Base-by-base conservation (phyloP, 1,284 basidiomycete genomes). In the Cutaneotrichosporon cyanovorans region DNA sequence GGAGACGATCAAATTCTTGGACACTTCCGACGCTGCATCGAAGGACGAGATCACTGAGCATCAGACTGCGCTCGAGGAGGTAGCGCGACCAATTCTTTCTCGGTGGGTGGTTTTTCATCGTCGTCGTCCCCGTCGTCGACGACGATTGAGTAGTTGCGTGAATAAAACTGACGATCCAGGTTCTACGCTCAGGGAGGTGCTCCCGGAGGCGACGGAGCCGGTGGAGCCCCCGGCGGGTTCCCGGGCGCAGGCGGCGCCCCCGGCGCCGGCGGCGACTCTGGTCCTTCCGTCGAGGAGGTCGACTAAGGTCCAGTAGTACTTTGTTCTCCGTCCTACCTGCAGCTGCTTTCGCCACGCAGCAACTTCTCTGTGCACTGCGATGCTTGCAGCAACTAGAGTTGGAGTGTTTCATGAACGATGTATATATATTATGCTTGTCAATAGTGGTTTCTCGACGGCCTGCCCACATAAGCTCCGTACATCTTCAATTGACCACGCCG, bases 21-120 rank as follows among this genome's bases (percentile, higher is more conserved):
- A 95, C 70, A 72, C 59, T 50, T 83, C 84, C 30, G 89, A 96
- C 73, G 53, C 62, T 9, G 95, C 82, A 11, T 84, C 83, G 57
- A 95, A 90, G 77, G 89, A 93, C 67, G 95, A 99, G 78, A 93
- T 96, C 76, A 85, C 90, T 73, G 80, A 43, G 0, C 86, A 84
- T 76, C 92, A 96, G 74, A 95, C 96, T 80, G 92, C 96, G 75
- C 79, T 98, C 50, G 93, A 98, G 77, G 76, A 68, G 11, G 71
- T 91, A 58, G 87, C 90, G 61, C 92, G 84, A 78, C 91, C 91
- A 41, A 92, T 93, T 38, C n/a, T n/a, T n/a, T n/a, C n/a, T n/a
- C n/a, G n/a, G n/a, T n/a, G n/a, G n/a, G n/a, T n/a, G n/a, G n/a
- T n/a, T n/a, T 23, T 31, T 28, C 37, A 41, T 19, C 20, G 28